Evolutionary conservation across 1,139 yeast species (phyloP), one percentile per base, ranked within the genome.

Genomic region (Candida sp.): DNA sequence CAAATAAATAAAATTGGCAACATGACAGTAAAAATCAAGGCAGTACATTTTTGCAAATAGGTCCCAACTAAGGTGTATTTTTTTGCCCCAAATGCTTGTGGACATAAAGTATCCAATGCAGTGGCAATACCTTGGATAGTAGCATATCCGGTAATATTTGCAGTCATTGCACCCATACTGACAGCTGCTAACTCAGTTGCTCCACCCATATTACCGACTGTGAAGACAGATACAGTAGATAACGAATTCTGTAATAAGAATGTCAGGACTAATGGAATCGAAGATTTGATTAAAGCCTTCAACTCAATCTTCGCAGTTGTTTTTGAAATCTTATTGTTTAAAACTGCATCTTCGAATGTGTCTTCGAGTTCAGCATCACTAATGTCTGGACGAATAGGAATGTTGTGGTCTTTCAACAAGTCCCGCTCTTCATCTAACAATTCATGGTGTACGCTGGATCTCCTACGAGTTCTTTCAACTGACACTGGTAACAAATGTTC

Each of bases 151-250:
- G 82, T 73, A 38, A 79, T 79, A 49, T 77, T 79, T 4, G 81
- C 80, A 9, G 82, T 76, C 84, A 79, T 79, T 3, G 82, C 73
- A n/a, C 84, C 84, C 68, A 79, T 69, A 2, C 81, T 75, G 19
- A 79, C 82, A 3, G 84, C 84, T 3, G 83, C 84, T 46, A 79
- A 68, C 44, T 79, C 82, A 25, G 75, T 70, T 1, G 82, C 77
- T 11, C 19, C 34, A 6, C 84, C 82, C 35, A 79, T 64, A 49
- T 78, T 83, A 12, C 85, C 84, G 25, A 80, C 84, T 19, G 75
- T 72, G 51, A 80, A 75, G 6, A 80, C 80, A 1, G 83, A 78
- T 15, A 79, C 81, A 1, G 82, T 77, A 7, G 82, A 74, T 21
- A 80, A 61, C 1, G 84, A 79, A 49, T 75, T 76, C 52, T 80